phyloP scores from a whole-genome alignment of 1,284 basidiomycete genomes.

The Apiotrichum gamsii region DNA sequence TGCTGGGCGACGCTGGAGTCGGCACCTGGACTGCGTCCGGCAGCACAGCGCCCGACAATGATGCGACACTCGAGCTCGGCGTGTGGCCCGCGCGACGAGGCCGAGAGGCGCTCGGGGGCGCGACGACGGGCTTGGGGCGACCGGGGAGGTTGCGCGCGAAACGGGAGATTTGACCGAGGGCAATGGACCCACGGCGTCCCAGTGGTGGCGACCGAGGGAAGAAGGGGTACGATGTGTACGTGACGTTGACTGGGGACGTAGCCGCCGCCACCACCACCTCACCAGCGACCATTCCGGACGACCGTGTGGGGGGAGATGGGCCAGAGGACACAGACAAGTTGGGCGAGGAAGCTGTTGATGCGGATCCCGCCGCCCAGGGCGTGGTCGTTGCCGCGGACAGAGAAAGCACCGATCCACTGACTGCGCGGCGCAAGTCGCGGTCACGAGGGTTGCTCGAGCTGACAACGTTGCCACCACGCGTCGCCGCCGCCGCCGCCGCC shows the following conservation, averaged over 20 bases:
- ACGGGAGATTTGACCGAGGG: slow-evolving; percentile 13
- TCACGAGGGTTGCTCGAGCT: too few species aligned
- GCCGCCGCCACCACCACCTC: too few species aligned
- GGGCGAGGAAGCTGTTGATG: neutral
- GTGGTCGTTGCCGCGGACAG: too few species aligned
- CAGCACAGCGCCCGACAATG: neutral
- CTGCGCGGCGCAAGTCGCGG: too few species aligned
- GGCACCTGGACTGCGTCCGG: slow-evolving; percentile 14
- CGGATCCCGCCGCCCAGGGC: too few species aligned
- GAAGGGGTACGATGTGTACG: too few species aligned
- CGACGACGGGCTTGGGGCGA: neutral
- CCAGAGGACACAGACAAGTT: too few species aligned
- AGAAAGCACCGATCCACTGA: too few species aligned
- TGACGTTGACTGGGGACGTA: too few species aligned
- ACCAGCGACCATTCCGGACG: too few species aligned
- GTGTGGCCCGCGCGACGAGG: slow-evolving; percentile 8
- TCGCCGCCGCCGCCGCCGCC: neutral
- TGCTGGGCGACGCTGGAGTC: slow-evolving; percentile 11
- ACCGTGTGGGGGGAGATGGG: too few species aligned
- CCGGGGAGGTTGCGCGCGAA: slow-evolving; percentile 3
- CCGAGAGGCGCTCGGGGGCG: neutral
- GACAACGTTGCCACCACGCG: neutral
- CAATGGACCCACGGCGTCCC: slow-evolving; percentile 13
- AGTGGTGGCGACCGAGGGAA: neutral
- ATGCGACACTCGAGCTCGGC: slow-evolving; percentile 1